Conservation (phyloP, 2,329 filamentous ascomycete genomes). For the Daldinia sp. region DNA sequence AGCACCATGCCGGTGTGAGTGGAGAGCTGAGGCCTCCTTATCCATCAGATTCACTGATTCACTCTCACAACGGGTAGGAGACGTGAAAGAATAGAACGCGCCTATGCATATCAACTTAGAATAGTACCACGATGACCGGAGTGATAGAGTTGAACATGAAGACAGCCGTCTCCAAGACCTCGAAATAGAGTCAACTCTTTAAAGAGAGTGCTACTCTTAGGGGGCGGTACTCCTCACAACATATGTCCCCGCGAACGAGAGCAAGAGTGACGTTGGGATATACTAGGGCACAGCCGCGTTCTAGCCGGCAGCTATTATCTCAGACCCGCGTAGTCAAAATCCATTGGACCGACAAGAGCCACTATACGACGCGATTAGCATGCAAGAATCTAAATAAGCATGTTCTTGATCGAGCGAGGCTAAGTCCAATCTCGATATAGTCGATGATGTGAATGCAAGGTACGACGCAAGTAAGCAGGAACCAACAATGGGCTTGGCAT, state of each 20-base stretch:
- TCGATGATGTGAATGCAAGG: constrained; percentile 29
- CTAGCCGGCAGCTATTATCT: constrained; percentile 20
- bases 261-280: constrained; percentile 22
- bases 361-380: constrained; percentile 34
- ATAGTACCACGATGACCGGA: constrained; percentile 11
- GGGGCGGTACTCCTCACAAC: constrained; percentile 28
- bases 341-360: constrained; percentile 12
- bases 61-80: constrained; percentile 13
- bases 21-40: constrained; percentile 20
- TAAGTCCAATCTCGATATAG: constrained; percentile 38
- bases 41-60: background rate
- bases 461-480: constrained; percentile 20
- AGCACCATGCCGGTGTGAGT: constrained; percentile 28
- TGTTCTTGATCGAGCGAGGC: constrained; percentile 21
- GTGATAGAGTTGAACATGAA: constrained; percentile 18
- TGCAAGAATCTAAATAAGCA: constrained; percentile 26
- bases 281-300: constrained; percentile 32
- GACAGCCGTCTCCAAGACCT: constrained; percentile 14
- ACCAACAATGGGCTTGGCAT: constrained; percentile 34
- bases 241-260: constrained; percentile 11
- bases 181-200: constrained; percentile 36
- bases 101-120: constrained; percentile 20
- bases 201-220: constrained; percentile 18
- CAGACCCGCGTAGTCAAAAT: constrained; percentile 8
- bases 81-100: constrained; percentile 19